Evolutionary conservation across 257 asterid genomes (phyloP).

Genomic region (Nicotiana sylvestris): DNA sequence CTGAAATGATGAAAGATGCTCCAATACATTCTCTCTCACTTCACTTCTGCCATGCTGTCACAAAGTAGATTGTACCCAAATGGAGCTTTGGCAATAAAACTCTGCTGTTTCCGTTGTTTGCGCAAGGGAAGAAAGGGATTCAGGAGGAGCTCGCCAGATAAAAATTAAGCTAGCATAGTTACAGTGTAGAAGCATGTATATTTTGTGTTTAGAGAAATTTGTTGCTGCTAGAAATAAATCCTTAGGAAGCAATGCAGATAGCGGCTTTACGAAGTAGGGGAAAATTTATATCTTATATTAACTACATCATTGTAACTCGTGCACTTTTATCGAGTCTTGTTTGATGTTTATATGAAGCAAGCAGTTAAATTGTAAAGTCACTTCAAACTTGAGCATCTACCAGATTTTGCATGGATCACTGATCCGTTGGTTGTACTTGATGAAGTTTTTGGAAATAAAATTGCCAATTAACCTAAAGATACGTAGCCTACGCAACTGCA

Average conservation of each 20-base stretch:
- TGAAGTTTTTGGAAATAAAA: not conserved
- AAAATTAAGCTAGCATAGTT: not conserved
- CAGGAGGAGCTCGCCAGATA: conserved; percentile 1
- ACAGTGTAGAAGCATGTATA: not conserved
- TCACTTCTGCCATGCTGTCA: not conserved
- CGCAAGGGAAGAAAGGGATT: not conserved
- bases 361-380: not conserved
- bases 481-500: not conserved
- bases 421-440: not conserved
- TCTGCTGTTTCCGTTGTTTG: not conserved
- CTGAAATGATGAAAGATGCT: not conserved
- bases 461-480: not conserved
- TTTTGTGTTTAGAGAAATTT: not conserved
- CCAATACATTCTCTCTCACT: not conserved
- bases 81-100: not conserved
- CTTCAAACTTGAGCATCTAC: not conserved
- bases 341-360: not conserved
- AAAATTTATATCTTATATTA: not conserved
- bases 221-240: not conserved
- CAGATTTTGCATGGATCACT: not conserved
- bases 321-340: not conserved
- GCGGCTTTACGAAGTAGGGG: not conserved
- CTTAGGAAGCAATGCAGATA: not conserved
- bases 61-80: conserved; percentile 6
- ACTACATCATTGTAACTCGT: not conserved